Evolutionary conservation across 2,329 filamentous ascomycete genomes (phyloP), one percentile per base, ranked within the genome.

Genomic region (Cryphonectria nitschkei): DNA sequence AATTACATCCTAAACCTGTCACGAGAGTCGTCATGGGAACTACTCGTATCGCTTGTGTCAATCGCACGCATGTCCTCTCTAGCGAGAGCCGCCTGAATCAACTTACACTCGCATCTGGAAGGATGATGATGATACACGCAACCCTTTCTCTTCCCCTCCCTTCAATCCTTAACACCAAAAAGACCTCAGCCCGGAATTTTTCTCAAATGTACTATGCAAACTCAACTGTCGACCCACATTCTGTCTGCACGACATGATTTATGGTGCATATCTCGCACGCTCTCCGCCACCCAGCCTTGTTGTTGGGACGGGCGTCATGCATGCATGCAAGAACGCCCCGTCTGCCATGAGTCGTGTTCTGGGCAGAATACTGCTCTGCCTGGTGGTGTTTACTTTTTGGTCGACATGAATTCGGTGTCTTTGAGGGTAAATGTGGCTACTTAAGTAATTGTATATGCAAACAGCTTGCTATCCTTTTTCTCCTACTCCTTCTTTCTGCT

Each of bases 21-120:
- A 46, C 16, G 43, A 46, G 43, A 22, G 22, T 16, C 46, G 46
- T 19, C 50, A 43, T 61, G 37, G n/a, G 56, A 52, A 41, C 8
- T 7, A 19, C 60, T 70, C 69, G 60, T 68, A 65, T 68, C 58
- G 19, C 6, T 46, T n/a, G 46, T n/a, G 22, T 50, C 19, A 19
- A 11, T 50, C 46, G 19, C 19, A n/a, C 19, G 19, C 19, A n/a
- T 50, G 43, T 46, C 6, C 46, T 50, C 22, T 19, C 7, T n/a
- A 19, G 46, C 46, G 19, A 50, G 46, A 50, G 22, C 16, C 43
- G 19, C 19, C 63, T 32, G 9, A 26, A 19, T 26, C n/a, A 52
- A 32, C 11, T 37, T 67, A 13, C 16, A 41, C 65, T n/a, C 50
- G 50, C 65, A 67, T 37, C 65, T 56, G 9, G 56, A 32, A 22